These are phyloP conservation scores for Penicillium sp. DNA, from an alignment of 2,329 filamentous ascomycete species.

Conservation along the genomic window DNA sequence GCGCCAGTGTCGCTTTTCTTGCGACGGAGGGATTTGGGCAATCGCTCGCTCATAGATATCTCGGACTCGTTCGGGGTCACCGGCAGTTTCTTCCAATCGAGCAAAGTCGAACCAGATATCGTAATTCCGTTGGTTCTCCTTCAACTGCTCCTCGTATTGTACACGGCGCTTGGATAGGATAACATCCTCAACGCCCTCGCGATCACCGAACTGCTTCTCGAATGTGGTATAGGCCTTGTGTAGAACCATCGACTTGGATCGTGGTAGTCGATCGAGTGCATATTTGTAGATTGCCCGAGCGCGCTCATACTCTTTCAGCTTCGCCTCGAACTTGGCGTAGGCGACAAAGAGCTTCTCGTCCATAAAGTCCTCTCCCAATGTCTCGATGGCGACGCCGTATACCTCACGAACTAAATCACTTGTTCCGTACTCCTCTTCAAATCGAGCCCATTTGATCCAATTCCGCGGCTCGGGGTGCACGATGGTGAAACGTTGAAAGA, in stretches of 20 bases:
- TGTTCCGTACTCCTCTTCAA: constrained; percentile 94
- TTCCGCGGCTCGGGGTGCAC: constrained; percentile 94
- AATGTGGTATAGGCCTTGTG: constrained; percentile 97
- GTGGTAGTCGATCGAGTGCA: constrained; percentile 85
- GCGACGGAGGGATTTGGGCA: constrained; percentile 89
- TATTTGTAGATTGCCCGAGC: constrained; percentile 96
- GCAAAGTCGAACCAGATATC: constrained; percentile 97
- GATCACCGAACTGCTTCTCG: constrained; percentile 96
- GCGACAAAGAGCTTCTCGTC: constrained; percentile 95
- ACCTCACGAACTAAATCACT: constrained; percentile 91
- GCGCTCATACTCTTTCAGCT: constrained; percentile 92
- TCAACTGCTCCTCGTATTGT: constrained; percentile 91
- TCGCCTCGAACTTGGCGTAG: constrained; percentile 93
- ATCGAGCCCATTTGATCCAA: constrained; percentile 98
- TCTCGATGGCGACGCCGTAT: constrained; percentile 84
- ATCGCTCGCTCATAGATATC: constrained; percentile 96
- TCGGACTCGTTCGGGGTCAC: constrained; percentile 79
- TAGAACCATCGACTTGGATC: constrained; percentile 80
- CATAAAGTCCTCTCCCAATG: constrained; percentile 90
- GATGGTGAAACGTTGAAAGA: constrained; percentile 87
- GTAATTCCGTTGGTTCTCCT: constrained; percentile 94
- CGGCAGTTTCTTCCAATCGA: constrained; percentile 82
- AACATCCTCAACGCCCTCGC: constrained; percentile 91
- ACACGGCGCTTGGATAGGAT: constrained; percentile 92
- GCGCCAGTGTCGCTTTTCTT: constrained; percentile 96